Evolutionary conservation across 306 rosid species (phyloP), one percentile per base, ranked within the genome.

Genomic region (Cucurbita maxima): DNA sequence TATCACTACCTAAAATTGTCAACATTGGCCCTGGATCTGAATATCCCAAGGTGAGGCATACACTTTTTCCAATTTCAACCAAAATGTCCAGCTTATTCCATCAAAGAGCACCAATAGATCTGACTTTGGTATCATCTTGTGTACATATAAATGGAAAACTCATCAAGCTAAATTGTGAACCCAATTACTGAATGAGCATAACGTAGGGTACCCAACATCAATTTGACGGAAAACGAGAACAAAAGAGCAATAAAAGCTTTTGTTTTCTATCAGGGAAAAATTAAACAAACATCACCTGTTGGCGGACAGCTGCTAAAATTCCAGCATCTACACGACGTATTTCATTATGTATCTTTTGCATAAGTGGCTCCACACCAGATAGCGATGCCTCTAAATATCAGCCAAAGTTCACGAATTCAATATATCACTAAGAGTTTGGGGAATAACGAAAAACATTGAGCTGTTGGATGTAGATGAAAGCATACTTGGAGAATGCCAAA

Each of bases 331-430:
- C 97, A 0, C 87, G 91, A 59, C 90, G 92, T 86, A 94, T 94
- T 88, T 94, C 99, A 79, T 78, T 79, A 76, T 94, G 97, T 56
- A 94, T 91, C 84, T 94, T 91, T 75, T 94, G 99, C 99, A 94
- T 94, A 11, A 94, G 90, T 45, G 96, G 99, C 76, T 94, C 99
- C 7, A 94, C 99, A 30, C 97, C 99, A 18, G 96, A 83, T 5
- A 94, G 70, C 58, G 99, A 94, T 38, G 84, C 91, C 89, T 94
- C 99, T 91, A 86, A 25, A 78, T 12, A 76, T 45, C 47, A 51
- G 10, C 73, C 59, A 55, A 74, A 69, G 10, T 16, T 69, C 78
- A 77, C 41, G 52, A 54, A 37, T 55, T 79, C 54, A 80, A 19
- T 34, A 56, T 16, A 22, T 63, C 11, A 76, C 40, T 8, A 37